Evolutionary conservation across 805 yeast genomes (phyloP).

Genomic region (Saturnispora galanensis): DNA sequence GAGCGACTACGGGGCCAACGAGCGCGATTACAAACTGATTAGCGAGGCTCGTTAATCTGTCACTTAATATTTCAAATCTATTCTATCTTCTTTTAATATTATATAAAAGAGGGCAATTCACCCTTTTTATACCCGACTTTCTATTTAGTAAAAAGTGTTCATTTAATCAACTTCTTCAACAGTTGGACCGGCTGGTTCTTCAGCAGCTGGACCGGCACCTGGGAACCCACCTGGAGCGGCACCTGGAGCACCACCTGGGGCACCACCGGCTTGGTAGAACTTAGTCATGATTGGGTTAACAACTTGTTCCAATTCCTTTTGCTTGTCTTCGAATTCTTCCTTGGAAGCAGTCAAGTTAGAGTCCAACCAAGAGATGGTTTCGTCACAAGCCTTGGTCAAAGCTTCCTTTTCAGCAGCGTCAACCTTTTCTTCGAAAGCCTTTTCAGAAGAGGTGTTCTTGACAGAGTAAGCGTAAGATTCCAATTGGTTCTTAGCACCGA

Average conservation of each 20-base stretch:
- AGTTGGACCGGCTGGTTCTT: constrained; percentile 68
- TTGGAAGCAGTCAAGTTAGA: constrained; percentile 84
- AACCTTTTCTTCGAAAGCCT: constrained; percentile 70
- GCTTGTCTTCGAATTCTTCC: constrained; percentile 86
- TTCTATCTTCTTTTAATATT: not conserved
- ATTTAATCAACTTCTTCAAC: constrained; percentile 71
- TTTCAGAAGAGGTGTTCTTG: constrained; percentile 72
- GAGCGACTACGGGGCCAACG: no score
- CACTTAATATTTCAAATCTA: not conserved
- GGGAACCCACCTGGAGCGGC: constrained; percentile 42
- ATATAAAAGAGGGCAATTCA: not conserved
- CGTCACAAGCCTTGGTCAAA: constrained; percentile 72
- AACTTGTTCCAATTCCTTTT: constrained; percentile 89
- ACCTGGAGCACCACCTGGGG: constrained; percentile 49
- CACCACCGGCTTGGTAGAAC: constrained; percentile 93
- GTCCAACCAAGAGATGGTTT: constrained; percentile 87
- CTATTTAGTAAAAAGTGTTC: not conserved
- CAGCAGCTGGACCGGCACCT: constrained; percentile 35
- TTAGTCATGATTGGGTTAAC: constrained; percentile 96
- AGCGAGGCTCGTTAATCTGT: no score
- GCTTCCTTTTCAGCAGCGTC: constrained; percentile 38
- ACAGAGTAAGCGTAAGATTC: constrained; percentile 93
- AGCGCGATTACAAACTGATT: not conserved
- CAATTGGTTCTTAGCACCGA: constrained; percentile 87
- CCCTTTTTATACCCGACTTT: not conserved